A percentile compares a stretch with the other conserved stretches of the same genome.
phyloP scores from a whole-genome alignment of 805 yeast genomes.

The Saccharomycopsis javanensis region DNA sequence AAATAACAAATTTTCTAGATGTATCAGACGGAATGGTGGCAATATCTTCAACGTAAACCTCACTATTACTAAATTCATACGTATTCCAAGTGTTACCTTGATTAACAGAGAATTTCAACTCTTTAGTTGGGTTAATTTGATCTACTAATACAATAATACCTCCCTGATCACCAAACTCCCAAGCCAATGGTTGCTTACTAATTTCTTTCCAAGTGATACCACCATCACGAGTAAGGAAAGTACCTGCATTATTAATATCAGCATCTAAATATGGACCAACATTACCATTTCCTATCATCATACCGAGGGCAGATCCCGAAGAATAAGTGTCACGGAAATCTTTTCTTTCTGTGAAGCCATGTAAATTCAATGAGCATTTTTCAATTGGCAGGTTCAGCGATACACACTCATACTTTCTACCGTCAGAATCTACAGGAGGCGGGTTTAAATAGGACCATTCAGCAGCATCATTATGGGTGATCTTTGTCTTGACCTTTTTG shows the following conservation, averaged over 20 bases:
- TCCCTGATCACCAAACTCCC: conserved; percentile 98
- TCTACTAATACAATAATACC: conserved; percentile 69
- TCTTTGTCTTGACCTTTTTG: conserved; percentile 59
- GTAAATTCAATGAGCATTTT: conserved; percentile 73
- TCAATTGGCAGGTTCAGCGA: conserved; percentile 35
- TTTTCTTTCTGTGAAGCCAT: conserved; percentile 79
- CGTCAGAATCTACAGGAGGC: conserved; percentile 55
- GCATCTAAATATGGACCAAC: conserved; percentile 58
- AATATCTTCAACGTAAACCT: conserved; percentile 54
- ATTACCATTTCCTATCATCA: conserved; percentile 87
- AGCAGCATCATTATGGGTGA: conserved; percentile 87
- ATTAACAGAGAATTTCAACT: conserved; percentile 58
- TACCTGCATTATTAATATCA: conserved; percentile 40
- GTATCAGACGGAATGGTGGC: conserved; percentile 90
- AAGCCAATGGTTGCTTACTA: conserved; percentile 62
- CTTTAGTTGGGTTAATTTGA: conserved; percentile 47
- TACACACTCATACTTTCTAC: conserved; percentile 45
- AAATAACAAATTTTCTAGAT: conserved; percentile 64
- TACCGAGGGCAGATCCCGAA: conserved; percentile 82
- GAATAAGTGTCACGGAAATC: conserved; percentile 81
- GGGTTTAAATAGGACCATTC: conserved; percentile 69
- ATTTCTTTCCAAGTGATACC: conserved; percentile 84
- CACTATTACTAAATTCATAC: conserved; percentile 48
- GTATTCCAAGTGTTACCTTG: conserved; percentile 73
- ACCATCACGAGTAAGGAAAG: conserved; percentile 81